Base-by-base conservation (phyloP, 805 yeast species). In the Myxozyma kluyveri region DNA sequence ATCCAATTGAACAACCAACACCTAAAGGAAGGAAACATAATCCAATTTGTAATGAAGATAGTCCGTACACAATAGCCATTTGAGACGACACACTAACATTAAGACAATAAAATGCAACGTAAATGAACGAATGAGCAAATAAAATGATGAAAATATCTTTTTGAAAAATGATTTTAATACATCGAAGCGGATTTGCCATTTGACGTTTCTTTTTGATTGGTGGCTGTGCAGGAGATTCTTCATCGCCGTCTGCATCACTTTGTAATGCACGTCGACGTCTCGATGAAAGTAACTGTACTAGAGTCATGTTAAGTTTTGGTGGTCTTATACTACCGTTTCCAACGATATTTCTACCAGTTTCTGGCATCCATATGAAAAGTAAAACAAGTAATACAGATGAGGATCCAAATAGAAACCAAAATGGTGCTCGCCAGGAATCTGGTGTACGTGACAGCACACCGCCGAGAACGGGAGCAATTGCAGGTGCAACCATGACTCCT, bases 341-440 rank as follows among this genome's bases (percentile, higher is more conserved):
- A 6, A 85, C 69, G n/a, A 88, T 69, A 19, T 79, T 72, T 68
- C 86, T 72, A 38, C 88, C 71, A 0, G 96, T 89, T 64, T 89
- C 97, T 1, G 97, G 96, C 19, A 88, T 36, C 59, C 59, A 56
- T 42, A 84, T 73, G 6, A 80, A 57, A 33, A 88, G 69, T 44
- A 78, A 55, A 0, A 79, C 19, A 23, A 76, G 71, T 47, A 76
- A 76, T 12, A 75, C 67, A 1, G 83, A 87, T 0, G 87, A 78
- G 42, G 84, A 67, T 21, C 84, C 83, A 19, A 83, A 86, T 69
- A 86, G 70, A 48, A 86, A 81, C 95, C 95, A 88, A 63, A 85
- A 91, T 2, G 95, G 85, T 2, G 91, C 88, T 64, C 95, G 75
- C 95, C 96, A 88, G 7, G 88, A 78, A 64, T 81, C 86, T 23